These are phyloP conservation scores for Hanseniaspora thailandica DNA, from an alignment of 805 yeast genomes.

Conservation along the genomic window DNA sequence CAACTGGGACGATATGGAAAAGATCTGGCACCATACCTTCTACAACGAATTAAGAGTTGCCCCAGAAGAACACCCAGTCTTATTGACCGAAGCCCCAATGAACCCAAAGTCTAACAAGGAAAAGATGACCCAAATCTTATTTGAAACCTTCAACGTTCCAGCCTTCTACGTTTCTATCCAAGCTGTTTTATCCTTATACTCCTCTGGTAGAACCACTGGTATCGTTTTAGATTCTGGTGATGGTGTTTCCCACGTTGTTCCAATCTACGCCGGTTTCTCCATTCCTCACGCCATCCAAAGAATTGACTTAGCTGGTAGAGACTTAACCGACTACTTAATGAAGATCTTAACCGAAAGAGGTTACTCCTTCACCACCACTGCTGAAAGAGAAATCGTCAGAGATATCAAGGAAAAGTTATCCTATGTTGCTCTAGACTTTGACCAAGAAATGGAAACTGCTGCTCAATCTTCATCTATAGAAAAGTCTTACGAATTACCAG, in stretches of 20 bases:
- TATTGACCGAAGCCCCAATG: constrained; percentile 99
- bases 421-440: constrained; percentile 97
- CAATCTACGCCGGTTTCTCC: constrained; percentile 99
- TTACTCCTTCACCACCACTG: constrained; percentile 95
- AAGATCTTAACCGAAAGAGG: constrained; percentile 98
- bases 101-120: constrained; percentile 99
- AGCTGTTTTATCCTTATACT: constrained; percentile 94
- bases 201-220: constrained; percentile 99
- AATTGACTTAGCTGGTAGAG: constrained; percentile 99
- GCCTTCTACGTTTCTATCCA: constrained; percentile 98
- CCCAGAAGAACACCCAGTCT: constrained; percentile 99
- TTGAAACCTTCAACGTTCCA: constrained; percentile 98
- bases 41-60: constrained; percentile 99
- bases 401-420: constrained; percentile 94
- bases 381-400: constrained; percentile 92
- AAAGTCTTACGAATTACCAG: constrained; percentile 98
- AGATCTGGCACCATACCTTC: constrained; percentile 99
- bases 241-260: constrained; percentile 99
- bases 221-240: constrained; percentile 99
- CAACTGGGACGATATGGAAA: constrained; percentile 99
- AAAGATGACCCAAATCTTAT: constrained; percentile 98
- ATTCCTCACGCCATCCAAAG: constrained; percentile 97
- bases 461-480: constrained; percentile 96
- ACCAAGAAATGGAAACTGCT: constrained; percentile 98
- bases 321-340: constrained; percentile 97